Conservation (phyloP, 2,329 filamentous ascomycete species). For the Helotiales sp. region DNA sequence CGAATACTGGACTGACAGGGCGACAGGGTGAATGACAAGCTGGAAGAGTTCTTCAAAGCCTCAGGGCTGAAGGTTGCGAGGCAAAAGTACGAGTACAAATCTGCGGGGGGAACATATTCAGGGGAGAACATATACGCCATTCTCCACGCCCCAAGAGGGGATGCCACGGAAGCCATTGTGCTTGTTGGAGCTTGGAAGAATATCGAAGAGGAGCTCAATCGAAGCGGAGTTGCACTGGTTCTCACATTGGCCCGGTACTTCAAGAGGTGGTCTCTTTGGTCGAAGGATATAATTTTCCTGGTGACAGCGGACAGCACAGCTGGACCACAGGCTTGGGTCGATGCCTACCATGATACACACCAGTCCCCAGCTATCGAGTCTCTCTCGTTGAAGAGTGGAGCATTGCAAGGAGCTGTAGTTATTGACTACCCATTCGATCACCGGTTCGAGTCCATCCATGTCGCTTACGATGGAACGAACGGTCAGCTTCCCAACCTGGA, state of each 20-base stretch:
- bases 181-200: constrained; percentile 89
- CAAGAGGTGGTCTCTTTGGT: constrained; percentile 97
- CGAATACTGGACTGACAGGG: constrained; percentile 16
- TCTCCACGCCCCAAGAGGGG: constrained; percentile 88
- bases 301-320: constrained; percentile 87
- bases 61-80: constrained; percentile 85
- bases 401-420: constrained; percentile 90
- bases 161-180: constrained; percentile 96
- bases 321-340: constrained; percentile 94
- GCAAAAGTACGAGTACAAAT: constrained; percentile 85
- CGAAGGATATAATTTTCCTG: constrained; percentile 95
- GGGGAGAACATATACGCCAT: constrained; percentile 95
- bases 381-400: constrained; percentile 87
- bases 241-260: constrained; percentile 92
- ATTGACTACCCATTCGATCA: constrained; percentile 88
- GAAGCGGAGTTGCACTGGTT: constrained; percentile 84
- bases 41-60: constrained; percentile 76
- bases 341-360: constrained; percentile 94
- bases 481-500: constrained; percentile 95
- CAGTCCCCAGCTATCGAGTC: constrained; percentile 71
- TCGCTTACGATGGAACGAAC: constrained; percentile 95
- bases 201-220: constrained; percentile 77
- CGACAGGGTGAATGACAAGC: constrained; percentile 67
- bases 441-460: constrained; percentile 84
- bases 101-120: constrained; percentile 72